These are phyloP conservation scores for Cordyceps tenuipes DNA, from an alignment of 2,329 filamentous ascomycete species.

Conservation along the genomic window DNA sequence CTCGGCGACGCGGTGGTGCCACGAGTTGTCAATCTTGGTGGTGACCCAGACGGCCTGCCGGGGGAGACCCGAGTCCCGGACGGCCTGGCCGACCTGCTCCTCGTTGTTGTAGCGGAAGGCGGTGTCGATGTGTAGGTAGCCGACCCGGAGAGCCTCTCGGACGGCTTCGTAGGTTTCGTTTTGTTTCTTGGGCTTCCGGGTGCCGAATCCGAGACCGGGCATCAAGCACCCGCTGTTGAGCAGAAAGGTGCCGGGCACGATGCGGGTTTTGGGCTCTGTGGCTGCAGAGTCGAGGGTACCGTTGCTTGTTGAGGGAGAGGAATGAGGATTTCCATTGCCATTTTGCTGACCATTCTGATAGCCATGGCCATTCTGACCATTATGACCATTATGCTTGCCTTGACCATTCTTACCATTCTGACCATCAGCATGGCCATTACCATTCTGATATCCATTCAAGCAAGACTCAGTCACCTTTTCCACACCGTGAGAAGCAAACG, in stretches of 20 bases:
- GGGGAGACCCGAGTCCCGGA: neutral
- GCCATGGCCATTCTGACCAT: neutral
- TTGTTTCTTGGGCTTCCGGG: neutral
- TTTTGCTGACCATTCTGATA: neutral
- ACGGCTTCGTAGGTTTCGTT: neutral
- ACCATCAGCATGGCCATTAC: neutral
- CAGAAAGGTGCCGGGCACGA: neutral
- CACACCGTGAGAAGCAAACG: neutral
- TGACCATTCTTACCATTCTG: neutral
- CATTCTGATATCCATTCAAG: neutral
- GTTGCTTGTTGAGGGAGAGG: neutral
- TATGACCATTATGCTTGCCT: too few species aligned
- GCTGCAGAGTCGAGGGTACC: neutral
- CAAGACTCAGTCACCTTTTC: neutral
- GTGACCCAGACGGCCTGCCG: conserved; percentile 4
- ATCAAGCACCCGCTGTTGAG: conserved; percentile 2
- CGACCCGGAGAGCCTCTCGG: neutral
- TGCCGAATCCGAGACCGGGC: conserved; percentile 5
- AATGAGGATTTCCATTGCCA: too few species aligned
- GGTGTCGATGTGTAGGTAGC: conserved; percentile 7
- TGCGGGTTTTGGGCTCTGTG: too few species aligned
- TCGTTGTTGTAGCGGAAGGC: conserved; percentile 10
- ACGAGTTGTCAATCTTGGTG: conserved; percentile 9
- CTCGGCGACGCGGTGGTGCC: conserved; percentile 6
- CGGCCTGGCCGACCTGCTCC: conserved; percentile 5